Conservation (phyloP, 2,329 filamentous ascomycete genomes). For the Pestalotiopsis sp. region DNA sequence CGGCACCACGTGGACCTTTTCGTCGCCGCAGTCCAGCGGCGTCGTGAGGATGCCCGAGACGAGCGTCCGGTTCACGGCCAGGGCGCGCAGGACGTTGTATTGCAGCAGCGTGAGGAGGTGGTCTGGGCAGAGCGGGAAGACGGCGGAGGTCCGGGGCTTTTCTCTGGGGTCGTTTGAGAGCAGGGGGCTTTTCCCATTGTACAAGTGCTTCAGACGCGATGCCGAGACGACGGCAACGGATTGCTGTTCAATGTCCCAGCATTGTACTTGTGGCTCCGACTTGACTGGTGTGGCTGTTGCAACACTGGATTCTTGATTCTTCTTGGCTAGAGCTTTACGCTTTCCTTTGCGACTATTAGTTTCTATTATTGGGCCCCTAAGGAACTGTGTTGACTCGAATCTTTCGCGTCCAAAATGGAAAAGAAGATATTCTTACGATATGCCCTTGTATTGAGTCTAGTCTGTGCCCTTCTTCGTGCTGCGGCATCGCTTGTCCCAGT, state of each 20-base stretch:
- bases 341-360: slow-evolving; percentile 31
- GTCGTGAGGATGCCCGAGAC: slow-evolving; percentile 34
- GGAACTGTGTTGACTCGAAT: background rate
- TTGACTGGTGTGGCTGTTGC: slow-evolving; percentile 22
- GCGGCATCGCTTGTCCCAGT: slow-evolving; percentile 45
- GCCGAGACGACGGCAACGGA: slow-evolving; percentile 32
- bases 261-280: slow-evolving; percentile 34
- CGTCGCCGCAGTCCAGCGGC: slow-evolving; percentile 33
- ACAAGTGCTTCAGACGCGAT: slow-evolving; percentile 33
- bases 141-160: slow-evolving; percentile 24
- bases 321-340: slow-evolving; percentile 32
- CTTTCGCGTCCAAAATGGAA: background rate
- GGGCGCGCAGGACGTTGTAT: slow-evolving; percentile 41
- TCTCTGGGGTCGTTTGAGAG: slow-evolving; percentile 24
- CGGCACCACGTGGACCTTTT: slow-evolving; percentile 31
- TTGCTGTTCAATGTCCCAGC: slow-evolving; percentile 36
- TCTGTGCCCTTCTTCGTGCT: slow-evolving; percentile 44
- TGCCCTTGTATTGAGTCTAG: slow-evolving; percentile 47
- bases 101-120: slow-evolving; percentile 45
- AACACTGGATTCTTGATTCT: slow-evolving; percentile 22
- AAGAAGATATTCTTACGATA: slow-evolving; percentile 36
- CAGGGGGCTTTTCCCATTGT: slow-evolving; percentile 32
- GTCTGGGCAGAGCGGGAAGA: slow-evolving; percentile 42
- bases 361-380: slow-evolving; percentile 16
- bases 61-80: slow-evolving; percentile 37